Base-by-base conservation (phyloP, 345 rosid species). In the Arabis alpina region DNA sequence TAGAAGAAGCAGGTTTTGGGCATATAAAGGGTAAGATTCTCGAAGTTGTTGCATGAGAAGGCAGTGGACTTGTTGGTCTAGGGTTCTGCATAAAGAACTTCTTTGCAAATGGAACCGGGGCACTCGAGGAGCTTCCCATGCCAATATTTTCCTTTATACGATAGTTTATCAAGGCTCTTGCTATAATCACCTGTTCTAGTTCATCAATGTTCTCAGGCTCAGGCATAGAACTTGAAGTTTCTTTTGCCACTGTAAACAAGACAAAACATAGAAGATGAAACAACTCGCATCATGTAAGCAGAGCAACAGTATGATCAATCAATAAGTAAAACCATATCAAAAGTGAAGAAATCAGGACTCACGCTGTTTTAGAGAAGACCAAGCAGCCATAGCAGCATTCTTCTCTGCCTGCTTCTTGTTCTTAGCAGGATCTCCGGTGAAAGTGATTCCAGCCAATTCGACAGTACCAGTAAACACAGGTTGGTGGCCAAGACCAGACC, bases 371-470 rank as follows among this genome's bases (percentile, higher is more conserved):
- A 94, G 77, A 53, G 97, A 91, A 61, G 93, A 82, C 99, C 99
- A 94, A 47, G 99, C 95, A 54, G 99, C 85, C 99, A 94, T 89
- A 45, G 99, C 99, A 15, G 99, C 96, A 81, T 94, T 94, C 81
- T 94, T 94, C 82, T 94, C 99, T 4, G 99, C 99, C 76, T 94
- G 99, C 60, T 94, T 94, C 82, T 94, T 94, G 68, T 87, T 94
- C 83, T 94, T 94, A 41, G 99, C 99, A 43, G 90, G 83, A 66
- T 91, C 97, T 24, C 99, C 99, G 0, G 88, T 91, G 82, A 94
- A 94, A 15, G 82, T 82, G 60, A 94, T 88, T 45, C 93, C 95
- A 27, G 99, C 99, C 76, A 94, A 81, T 68, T 94, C 96, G 6
- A 94, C 99, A 0, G 83, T 88, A n/a, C 99, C 99, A 0, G 96